phyloP scores from a whole-genome alignment of 768 basidiomycete genomes.

The Leccinellum albellum region DNA sequence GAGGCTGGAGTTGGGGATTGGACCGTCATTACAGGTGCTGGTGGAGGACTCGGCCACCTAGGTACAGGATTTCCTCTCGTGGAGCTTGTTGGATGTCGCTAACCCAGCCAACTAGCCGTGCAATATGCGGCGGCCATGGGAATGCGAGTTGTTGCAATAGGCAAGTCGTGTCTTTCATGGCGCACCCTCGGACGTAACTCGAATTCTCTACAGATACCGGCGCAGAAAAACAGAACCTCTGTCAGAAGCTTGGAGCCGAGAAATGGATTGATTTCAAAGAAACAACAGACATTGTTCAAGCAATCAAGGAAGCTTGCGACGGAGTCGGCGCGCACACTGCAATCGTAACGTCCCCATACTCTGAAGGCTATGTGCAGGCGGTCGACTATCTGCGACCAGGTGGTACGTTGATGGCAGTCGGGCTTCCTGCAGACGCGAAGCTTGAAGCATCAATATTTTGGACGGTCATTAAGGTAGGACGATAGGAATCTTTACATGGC shows the following conservation, averaged over 20 bases:
- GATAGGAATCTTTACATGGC: not conserved
- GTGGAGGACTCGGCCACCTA: constrained; percentile 81
- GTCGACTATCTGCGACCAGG: constrained; percentile 72
- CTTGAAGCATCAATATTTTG: constrained; percentile 66
- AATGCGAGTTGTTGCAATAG: constrained; percentile 75
- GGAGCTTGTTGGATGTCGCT: not conserved
- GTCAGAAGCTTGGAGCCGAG: constrained; percentile 63
- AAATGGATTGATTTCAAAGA: constrained; percentile 76
- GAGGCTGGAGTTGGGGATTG: constrained; percentile 65
- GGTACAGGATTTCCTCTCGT: constrained; percentile 32
- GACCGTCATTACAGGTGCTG: constrained; percentile 74
- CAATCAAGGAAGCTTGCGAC: constrained; percentile 58
- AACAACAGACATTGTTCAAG: constrained; percentile 59
- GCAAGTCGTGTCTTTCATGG: constrained; percentile 20
- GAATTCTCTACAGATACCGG: constrained; percentile 53
- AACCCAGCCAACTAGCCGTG: constrained; percentile 42
- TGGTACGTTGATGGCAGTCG: constrained; percentile 76
- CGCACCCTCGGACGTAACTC: not conserved
- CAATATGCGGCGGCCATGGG: constrained; percentile 81
- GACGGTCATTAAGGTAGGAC: constrained; percentile 57
- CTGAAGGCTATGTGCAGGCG: constrained; percentile 48
- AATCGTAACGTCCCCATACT: constrained; percentile 53
- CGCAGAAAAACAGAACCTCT: constrained; percentile 63
- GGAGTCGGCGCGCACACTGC: constrained; percentile 74
- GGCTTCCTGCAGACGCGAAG: constrained; percentile 60